These are phyloP conservation scores for Globisporangium apiculatum DNA, from an alignment of 352 stramenopile genomes.

Conservation along the genomic window DNA sequence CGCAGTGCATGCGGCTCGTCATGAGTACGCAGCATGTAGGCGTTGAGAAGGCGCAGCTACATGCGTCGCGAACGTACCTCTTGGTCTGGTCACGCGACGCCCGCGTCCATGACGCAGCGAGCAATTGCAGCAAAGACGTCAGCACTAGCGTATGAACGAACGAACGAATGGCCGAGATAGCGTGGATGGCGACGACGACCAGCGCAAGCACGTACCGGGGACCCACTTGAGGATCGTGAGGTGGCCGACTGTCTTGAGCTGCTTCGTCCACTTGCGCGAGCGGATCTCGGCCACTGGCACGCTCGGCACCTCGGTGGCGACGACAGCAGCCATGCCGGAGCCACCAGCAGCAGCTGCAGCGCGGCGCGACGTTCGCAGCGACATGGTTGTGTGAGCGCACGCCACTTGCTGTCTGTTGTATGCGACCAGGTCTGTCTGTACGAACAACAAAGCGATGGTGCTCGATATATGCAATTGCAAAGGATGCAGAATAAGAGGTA, in stretches of 20 bases:
- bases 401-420: no score
- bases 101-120: not conserved
- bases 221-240: conserved; percentile 70
- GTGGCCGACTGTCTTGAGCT: conserved; percentile 64
- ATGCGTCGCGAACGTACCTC: conserved; percentile 21
- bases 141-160: not conserved
- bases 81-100: conserved; percentile 24
- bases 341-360: conserved; percentile 13
- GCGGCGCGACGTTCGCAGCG: conserved; percentile 31
- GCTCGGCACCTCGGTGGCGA: conserved; percentile 12
- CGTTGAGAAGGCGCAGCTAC: no score
- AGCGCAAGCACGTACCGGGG: conserved; percentile 26
- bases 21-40: no score
- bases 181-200: no score
- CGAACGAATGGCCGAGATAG: conserved; percentile 2
- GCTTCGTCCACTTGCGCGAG: conserved; percentile 65
- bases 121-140: not conserved
- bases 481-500: no score
- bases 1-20: not conserved
- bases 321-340: conserved; percentile 13
- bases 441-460: no score
- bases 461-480: no score
- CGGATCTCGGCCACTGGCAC: conserved; percentile 60
- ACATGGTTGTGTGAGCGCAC: conserved; percentile 22
- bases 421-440: no score